Evolutionary conservation across 2,329 filamentous ascomycete genomes (phyloP).

Genomic region (Alternaria incomplexa): DNA sequence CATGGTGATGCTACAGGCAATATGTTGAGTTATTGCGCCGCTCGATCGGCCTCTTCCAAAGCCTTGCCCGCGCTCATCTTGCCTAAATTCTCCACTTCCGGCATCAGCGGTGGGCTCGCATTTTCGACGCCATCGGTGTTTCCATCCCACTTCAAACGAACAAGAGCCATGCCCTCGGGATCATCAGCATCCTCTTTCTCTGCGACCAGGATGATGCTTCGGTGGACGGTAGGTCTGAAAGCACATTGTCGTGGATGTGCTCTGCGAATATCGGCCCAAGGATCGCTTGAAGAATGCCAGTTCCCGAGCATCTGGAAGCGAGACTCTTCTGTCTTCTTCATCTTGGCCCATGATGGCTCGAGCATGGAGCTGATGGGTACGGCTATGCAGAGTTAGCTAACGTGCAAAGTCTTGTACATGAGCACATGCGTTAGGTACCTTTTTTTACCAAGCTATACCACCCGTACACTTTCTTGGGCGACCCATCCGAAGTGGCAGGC

Average conservation of each 20-base stretch:
- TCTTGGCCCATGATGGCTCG: neutral
- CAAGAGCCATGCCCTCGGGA: neutral
- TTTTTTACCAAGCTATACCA: slow-evolving; percentile 1
- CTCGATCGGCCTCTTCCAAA: neutral
- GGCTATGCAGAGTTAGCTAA: neutral
- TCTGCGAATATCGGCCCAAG: neutral
- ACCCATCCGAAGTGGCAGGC: neutral
- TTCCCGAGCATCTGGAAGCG: slow-evolving; percentile 2
- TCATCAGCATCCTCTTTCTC: neutral
- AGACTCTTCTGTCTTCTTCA: neutral
- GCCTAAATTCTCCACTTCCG: neutral
- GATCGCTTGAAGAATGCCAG: neutral
- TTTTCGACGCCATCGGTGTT: neutral
- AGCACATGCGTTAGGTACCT: neutral
- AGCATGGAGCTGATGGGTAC: neutral
- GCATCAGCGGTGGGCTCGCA: neutral
- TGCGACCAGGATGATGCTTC: neutral
- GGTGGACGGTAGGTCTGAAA: neutral
- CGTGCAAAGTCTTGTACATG: neutral
- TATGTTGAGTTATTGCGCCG: neutral
- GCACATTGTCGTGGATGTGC: neutral
- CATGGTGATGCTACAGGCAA: neutral
- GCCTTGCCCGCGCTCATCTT: neutral
- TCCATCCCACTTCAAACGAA: neutral
- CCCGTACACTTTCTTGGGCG: neutral